Evolutionary conservation across 83 land plant genomes (phyloP).

Genomic region (Isoetes engelmannii): DNA sequence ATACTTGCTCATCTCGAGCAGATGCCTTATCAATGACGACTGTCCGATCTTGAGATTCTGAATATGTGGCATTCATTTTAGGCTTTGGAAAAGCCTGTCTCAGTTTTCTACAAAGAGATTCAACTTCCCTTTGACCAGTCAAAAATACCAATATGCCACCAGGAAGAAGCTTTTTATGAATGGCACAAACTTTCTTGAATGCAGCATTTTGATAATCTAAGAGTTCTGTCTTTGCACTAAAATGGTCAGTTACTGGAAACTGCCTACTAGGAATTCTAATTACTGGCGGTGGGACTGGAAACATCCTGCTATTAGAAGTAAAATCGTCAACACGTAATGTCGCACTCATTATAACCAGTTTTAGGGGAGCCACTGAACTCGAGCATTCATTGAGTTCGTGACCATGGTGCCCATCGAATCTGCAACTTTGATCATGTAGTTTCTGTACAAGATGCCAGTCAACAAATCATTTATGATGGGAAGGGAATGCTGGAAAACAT

Average conservation of each 20-base stretch:
- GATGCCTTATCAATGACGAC: not conserved
- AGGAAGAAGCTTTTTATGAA: conserved; percentile 79
- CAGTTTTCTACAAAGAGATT: conserved; percentile 61
- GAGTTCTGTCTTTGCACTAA: conserved; percentile 73
- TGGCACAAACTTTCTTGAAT: conserved; percentile 77
- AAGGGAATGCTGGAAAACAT: too few species aligned
- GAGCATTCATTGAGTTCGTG: too few species aligned
- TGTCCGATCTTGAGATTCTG: conserved; percentile 4
- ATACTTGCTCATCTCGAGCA: conserved; percentile 6
- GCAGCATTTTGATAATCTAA: conserved; percentile 84
- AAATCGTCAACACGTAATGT: conserved; percentile 91
- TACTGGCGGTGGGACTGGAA: conserved; percentile 66
- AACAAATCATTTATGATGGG: not conserved
- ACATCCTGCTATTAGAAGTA: conserved; percentile 55
- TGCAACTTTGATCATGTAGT: conserved; percentile 17
- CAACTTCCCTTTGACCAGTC: conserved; percentile 95
- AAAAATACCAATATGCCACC: conserved; percentile 96
- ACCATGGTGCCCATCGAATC: too few species aligned
- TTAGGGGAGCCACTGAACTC: conserved; percentile 45
- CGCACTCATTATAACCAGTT: conserved; percentile 96
- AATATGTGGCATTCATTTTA: not conserved
- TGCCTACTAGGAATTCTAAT: conserved; percentile 82
- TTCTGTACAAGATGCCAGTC: conserved; percentile 28
- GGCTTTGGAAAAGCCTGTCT: conserved; percentile 49
- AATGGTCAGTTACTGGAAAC: conserved; percentile 84